Evolutionary conservation across 257 asterid genomes (phyloP).

Genomic region (Capsicum rhomboideum): DNA sequence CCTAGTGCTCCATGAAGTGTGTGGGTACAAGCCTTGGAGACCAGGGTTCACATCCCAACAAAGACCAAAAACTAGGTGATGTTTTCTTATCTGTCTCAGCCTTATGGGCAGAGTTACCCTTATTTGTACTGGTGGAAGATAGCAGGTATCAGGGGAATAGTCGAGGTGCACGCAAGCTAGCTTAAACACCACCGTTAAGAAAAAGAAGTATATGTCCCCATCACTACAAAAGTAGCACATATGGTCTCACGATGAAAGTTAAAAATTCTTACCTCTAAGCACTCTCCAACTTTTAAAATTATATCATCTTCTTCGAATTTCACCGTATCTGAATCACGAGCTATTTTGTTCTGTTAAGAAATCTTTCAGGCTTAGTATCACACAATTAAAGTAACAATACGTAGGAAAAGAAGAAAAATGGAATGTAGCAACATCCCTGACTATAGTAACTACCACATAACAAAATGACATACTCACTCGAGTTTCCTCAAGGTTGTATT

Average conservation of each 20-base stretch:
- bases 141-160: background rate
- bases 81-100: background rate
- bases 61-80: background rate
- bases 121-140: background rate
- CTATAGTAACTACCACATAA: constrained; percentile 1
- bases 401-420: background rate
- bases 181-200: background rate
- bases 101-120: background rate
- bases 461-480: constrained; percentile 51
- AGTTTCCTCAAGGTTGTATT: constrained; percentile 88
- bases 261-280: constrained; percentile 69
- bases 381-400: background rate
- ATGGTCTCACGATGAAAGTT: background rate
- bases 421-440: background rate
- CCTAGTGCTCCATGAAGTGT: background rate
- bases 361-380: background rate
- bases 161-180: background rate
- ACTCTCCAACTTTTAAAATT: constrained; percentile 87
- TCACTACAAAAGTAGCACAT: background rate
- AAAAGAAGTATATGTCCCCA: background rate
- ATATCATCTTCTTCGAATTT: constrained; percentile 71
- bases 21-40: background rate
- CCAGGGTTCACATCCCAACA: background rate
- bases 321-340: constrained; percentile 47
- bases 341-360: constrained; percentile 59